Base-by-base conservation (phyloP, 495 filamentous ascomycete genomes). In the Xylaria palmicola region DNA sequence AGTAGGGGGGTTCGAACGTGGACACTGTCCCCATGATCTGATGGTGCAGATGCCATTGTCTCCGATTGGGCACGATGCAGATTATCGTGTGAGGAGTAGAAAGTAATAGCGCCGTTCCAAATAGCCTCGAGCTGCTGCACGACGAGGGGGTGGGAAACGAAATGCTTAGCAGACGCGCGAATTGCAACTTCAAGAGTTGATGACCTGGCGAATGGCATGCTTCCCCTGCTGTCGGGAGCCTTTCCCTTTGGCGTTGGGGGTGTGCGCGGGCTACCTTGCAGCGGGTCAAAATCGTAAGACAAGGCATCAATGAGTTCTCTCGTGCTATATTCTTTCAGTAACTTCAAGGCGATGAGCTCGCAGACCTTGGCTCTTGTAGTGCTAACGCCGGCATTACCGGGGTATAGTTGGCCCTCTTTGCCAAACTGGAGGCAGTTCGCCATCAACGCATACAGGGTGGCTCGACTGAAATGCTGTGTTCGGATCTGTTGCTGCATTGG, bases 51-150 rank as follows among this genome's bases (percentile, higher is more conserved):
- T 27, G 26, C 19, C 55, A 27, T 63, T 56, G 15, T 72, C 51
- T 8, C 56, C 57, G 0, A 72, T 5, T 63, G 53, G 48, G 74
- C 75, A 13, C 90, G 86, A 74, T 95, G 92, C 6, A 95, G 77
- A 59, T 84, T 88, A 70, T 96, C 92, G 17, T 91, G 89, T 15
- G 86, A 83, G 5, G 90, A 93, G 74, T 96, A 88, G 68, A 97
- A 96, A 43, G 93, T 91, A 54, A 97, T 90, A 7, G 88, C 93
- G 3, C 93, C 93, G 22, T 91, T 92, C 93, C 93, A 97, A 45
- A 97, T 95, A 45, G 93, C 92, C 72, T 96, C 91, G 17, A 97
- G 81, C 70, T 97, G 93, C 72, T 94, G 90, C 5, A 96, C 87
- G 3, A 96, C 91, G 4, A 95, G 79, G 1, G 92, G 92, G 67